These are phyloP conservation scores for Geotrichum bryndzae DNA, from an alignment of 1,139 yeast species.

Conservation along the genomic window DNA sequence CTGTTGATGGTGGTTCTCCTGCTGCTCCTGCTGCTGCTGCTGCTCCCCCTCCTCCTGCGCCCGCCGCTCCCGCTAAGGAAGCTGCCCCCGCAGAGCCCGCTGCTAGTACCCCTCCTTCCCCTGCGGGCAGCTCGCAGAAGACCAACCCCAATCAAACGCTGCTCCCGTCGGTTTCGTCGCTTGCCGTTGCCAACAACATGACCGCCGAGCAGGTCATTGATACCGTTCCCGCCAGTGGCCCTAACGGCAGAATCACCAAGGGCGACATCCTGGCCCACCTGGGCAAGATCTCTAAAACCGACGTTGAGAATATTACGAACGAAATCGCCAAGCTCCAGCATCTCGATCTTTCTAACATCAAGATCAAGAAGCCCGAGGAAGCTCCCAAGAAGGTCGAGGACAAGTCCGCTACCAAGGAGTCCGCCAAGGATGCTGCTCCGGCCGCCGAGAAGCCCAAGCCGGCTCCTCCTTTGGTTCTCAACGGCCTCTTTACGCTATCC, in stretches of 20 bases:
- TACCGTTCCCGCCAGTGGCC: constrained; percentile 80
- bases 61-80: constrained; percentile 15
- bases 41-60: constrained; percentile 17
- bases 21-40: constrained; percentile 12
- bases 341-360: constrained; percentile 71
- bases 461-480: constrained; percentile 15
- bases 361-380: constrained; percentile 34
- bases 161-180: constrained; percentile 72
- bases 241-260: constrained; percentile 76
- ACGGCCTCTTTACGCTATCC: constrained; percentile 11
- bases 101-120: constrained; percentile 26
- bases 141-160: constrained; percentile 64
- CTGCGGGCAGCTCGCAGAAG: constrained; percentile 20
- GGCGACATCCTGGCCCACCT: constrained; percentile 86
- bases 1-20: constrained; percentile 29
- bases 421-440: constrained; percentile 1
- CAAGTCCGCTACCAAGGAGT: constrained; percentile 5
- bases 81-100: constrained; percentile 28
- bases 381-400: constrained; percentile 13
- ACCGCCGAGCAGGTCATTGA: constrained; percentile 61
- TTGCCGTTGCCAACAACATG: constrained; percentile 57
- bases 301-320: constrained; percentile 49
- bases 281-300: constrained; percentile 58
- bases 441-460: constrained; percentile 15
- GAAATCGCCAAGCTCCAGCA: constrained; percentile 55